Evolutionary conservation across 306 rosid genomes (phyloP).

Genomic region (Pyrus bretschneideri): DNA sequence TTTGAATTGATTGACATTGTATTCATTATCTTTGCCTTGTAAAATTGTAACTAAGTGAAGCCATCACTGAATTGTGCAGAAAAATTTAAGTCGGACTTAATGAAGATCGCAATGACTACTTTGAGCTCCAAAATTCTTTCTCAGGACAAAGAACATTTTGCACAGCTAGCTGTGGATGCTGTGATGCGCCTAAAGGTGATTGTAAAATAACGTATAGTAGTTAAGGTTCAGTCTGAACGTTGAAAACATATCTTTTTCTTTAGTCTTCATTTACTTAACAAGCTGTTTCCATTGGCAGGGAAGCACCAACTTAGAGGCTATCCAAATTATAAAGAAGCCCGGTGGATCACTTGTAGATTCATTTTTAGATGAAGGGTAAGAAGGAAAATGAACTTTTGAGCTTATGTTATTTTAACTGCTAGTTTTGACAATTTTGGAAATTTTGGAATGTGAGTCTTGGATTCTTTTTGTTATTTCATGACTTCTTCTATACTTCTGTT

Average conservation of each 20-base stretch:
- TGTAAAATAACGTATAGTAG: background rate
- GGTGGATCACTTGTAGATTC: conserved; percentile 90
- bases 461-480: background rate
- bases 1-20: background rate
- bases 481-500: conserved; percentile 4
- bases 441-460: background rate
- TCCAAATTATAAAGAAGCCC: conserved; percentile 93
- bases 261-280: background rate
- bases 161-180: conserved; percentile 87
- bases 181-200: conserved; percentile 89
- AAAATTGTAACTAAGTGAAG: conserved; percentile 4
- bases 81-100: conserved; percentile 75
- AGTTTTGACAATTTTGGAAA: background rate
- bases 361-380: conserved; percentile 92
- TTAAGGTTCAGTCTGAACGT: background rate
- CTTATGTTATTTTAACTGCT: background rate
- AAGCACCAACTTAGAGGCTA: conserved; percentile 89
- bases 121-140: conserved; percentile 96
- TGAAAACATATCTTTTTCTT: background rate
- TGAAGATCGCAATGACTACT: conserved; percentile 97
- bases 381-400: conserved; percentile 1
- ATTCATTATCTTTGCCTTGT: conserved; percentile 3
- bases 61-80: conserved; percentile 38
- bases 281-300: conserved; percentile 54
- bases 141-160: conserved; percentile 93